A percentile compares a stretch with the other conserved stretches of the same genome.
phyloP scores from a whole-genome alignment of 306 rosid species.

The Inga leiocalycina region DNA sequence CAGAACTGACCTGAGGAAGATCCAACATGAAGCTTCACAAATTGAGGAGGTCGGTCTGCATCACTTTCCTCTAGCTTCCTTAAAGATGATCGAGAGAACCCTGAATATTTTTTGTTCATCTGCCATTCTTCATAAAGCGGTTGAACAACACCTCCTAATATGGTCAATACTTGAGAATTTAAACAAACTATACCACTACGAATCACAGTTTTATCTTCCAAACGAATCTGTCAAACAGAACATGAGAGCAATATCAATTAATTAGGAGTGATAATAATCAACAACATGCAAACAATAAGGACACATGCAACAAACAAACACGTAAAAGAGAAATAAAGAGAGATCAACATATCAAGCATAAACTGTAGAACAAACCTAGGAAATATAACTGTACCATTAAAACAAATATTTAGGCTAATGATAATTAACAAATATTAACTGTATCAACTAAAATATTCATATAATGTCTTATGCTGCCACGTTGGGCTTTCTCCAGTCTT shows the following conservation, averaged over 20 bases:
- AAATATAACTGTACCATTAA: neutral
- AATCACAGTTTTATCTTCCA: constrained; percentile 70
- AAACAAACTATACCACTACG: constrained; percentile 72
- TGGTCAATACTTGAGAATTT: constrained; percentile 61
- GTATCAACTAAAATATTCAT: neutral
- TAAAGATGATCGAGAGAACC: constrained; percentile 67
- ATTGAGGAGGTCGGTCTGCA: constrained; percentile 81
- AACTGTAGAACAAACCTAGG: constrained; percentile 3
- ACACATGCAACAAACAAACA: constrained; percentile 9
- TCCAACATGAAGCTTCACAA: constrained; percentile 91
- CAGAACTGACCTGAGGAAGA: constrained; percentile 44
- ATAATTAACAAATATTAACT: constrained; percentile 1
- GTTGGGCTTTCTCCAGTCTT: too few relatives aligned
- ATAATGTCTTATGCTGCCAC: too few relatives aligned
- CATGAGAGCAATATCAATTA: constrained; percentile 22
- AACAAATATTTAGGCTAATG: neutral
- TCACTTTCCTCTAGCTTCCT: constrained; percentile 61
- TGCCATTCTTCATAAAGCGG: constrained; percentile 92
- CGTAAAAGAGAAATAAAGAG: neutral
- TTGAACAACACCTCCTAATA: constrained; percentile 85
- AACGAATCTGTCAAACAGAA: constrained; percentile 64
- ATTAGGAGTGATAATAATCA: constrained; percentile 2
- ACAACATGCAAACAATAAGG: constrained; percentile 12
- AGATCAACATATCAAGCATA: constrained; percentile 14
- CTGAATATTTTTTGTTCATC: constrained; percentile 84